Evolutionary conservation across 2,329 filamentous ascomycete species (phyloP), one percentile per base, ranked within the genome.

Genomic region (Paracoccidioides brasiliensis): DNA sequence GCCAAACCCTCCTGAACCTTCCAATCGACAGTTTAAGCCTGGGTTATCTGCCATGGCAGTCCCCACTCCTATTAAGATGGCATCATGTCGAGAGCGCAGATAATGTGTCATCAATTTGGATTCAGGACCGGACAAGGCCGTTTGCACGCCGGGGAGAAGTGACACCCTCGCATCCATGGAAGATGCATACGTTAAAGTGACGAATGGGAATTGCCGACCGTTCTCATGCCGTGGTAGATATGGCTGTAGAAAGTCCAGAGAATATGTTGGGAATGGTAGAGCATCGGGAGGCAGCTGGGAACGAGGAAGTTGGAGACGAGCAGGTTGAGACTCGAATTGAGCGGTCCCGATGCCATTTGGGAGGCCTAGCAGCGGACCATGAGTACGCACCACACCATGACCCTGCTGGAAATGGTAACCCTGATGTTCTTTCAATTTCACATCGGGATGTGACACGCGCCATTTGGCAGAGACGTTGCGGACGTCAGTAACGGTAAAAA

Each of bases 51-150:
- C 85, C 4, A 88, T 73, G 5, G 89, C 87, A 0, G 91, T 97
- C 2, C 86, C 86, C 3, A 85, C 87, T 14, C 91, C 91, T 41
- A 97, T 77, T 32, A 94, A 77, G 62, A 97, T 95, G 28, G 88
- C 89, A 59, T 86, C 83, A 72, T 97, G 90, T 12, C 79, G 80
- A 8, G 84, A 84, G 63, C 91, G 88, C n/a, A 97, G 80, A 67
- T 86, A 88, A 70, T 97, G 91, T 0, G 91, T 97, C 88, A 97
- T 94, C 49, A 86, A 82, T 71, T 96, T 95, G 38, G 88, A 89
- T 58, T 84, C 78, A 0, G 85, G 80, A 1, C 90, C 90, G 0
- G 91, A 97, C 12, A 97, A 80, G 0, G 80, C 76, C 2, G 91
- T 97, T 61, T 86, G 86, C n/a, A 82, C 77, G 12, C 90, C 90